phyloP scores from a whole-genome alignment of 1,284 basidiomycete genomes.

The Cutaneotrichosporon cyanovorans region DNA sequence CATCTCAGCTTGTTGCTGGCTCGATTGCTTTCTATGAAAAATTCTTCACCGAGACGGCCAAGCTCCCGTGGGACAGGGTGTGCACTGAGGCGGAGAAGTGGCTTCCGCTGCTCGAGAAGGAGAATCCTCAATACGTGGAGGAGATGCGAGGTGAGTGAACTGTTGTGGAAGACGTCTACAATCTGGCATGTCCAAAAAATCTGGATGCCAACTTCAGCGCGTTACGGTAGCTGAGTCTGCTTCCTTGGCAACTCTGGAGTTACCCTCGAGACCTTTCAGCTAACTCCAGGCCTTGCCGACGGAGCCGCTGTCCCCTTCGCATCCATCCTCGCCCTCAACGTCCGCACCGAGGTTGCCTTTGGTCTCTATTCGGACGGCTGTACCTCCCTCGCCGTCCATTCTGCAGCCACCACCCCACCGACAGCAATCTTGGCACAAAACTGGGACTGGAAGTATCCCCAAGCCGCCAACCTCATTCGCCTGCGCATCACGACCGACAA shows the following conservation, averaged over 20 bases:
- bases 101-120: constrained; percentile 9
- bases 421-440: constrained; percentile 14
- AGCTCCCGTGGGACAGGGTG: constrained; percentile 12
- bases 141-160: constrained; percentile 14
- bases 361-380: constrained; percentile 16
- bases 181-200: too few species aligned
- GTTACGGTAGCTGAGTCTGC: too few species aligned
- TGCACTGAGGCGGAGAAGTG: constrained; percentile 8
- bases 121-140: constrained; percentile 12
- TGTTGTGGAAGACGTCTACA: too few species aligned
- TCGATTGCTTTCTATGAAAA: constrained; percentile 16
- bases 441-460: constrained; percentile 17
- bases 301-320: constrained; percentile 3
- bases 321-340: constrained; percentile 13
- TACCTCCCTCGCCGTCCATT: constrained; percentile 7
- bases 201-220: too few species aligned
- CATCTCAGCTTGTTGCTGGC: constrained; percentile 10
- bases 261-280: neutral
- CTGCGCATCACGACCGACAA: constrained; percentile 1
- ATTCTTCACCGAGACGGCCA: constrained; percentile 13
- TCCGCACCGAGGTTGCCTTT: constrained; percentile 19
- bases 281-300: constrained; percentile 12
- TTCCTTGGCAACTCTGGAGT: too few species aligned
- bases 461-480: constrained; percentile 11
- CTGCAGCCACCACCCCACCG: neutral